Conservation (phyloP, 805 yeast species). For the Candida tammaniensis region DNA sequence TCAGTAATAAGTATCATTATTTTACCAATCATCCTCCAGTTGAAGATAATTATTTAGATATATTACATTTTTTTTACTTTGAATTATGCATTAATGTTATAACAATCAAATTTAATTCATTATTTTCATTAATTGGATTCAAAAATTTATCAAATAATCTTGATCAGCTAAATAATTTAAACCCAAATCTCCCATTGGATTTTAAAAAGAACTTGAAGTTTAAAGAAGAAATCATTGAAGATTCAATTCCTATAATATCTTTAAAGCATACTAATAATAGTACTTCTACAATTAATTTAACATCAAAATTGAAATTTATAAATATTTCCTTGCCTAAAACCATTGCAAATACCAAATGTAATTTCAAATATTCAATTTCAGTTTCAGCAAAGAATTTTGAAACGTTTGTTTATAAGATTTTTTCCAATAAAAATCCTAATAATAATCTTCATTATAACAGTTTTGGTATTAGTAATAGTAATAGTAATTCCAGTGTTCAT, state of each 20-base stretch:
- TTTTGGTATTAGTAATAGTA: too few relatives aligned
- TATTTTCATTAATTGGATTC: constrained; percentile 12
- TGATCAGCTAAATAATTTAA: constrained; percentile 13
- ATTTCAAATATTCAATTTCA: constrained; percentile 8
- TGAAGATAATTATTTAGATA: constrained; percentile 1
- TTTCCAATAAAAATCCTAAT: constrained; percentile 8
- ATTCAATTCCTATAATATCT: constrained; percentile 9
- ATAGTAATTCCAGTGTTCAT: too few relatives aligned
- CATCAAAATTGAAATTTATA: constrained; percentile 1
- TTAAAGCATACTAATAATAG: constrained; percentile 4
- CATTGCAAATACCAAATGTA: constrained; percentile 9
- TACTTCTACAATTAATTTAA: constrained; percentile 2
- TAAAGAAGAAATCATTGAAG: background rate
- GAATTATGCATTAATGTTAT: constrained; percentile 14
- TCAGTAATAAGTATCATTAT: too few relatives aligned
- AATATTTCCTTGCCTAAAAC: constrained; percentile 10
- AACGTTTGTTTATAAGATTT: constrained; percentile 11
- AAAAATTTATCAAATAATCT: constrained; percentile 13
- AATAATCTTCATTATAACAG: background rate
- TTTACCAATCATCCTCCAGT: too few relatives aligned
- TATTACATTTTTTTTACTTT: constrained; percentile 7
- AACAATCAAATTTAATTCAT: constrained; percentile 11
- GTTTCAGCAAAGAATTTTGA: constrained; percentile 14
- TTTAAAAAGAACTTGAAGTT: constrained; percentile 7
- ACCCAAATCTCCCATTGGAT: constrained; percentile 13